Conservation (phyloP, 441 rosid genomes). For the Pelargonium myrrhifolium region DNA sequence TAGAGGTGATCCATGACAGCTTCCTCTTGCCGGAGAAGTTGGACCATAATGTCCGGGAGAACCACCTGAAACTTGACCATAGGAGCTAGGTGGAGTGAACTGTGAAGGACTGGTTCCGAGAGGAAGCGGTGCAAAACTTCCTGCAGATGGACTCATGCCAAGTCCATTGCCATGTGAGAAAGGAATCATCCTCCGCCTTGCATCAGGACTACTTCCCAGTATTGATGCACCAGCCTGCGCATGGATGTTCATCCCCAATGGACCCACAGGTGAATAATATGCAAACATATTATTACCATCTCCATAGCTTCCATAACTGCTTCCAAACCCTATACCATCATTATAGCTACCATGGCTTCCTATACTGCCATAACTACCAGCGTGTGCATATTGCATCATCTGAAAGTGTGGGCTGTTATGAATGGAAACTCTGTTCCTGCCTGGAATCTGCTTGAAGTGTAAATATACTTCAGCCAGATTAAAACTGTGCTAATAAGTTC, state of each 20-base stretch:
- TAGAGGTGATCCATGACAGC: conserved; percentile 87
- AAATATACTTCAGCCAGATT: conserved; percentile 15
- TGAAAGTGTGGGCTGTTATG: conserved; percentile 87
- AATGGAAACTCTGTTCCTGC: conserved; percentile 53
- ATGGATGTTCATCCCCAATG: conserved; percentile 74
- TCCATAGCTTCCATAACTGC: conserved; percentile 94
- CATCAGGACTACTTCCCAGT: conserved; percentile 93
- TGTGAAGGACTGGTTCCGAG: conserved; percentile 98
- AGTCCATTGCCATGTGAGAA: conserved; percentile 80
- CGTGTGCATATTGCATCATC: conserved; percentile 59
- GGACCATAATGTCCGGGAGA: conserved; percentile 99
- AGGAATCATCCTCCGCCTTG: conserved; percentile 66
- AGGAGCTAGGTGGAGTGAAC: conserved; percentile 82
- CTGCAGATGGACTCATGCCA: conserved; percentile 89
- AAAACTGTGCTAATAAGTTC: conserved; percentile 7
- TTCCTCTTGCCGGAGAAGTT: conserved; percentile 86
- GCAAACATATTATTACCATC: conserved; percentile 66
- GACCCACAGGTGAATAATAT: conserved; percentile 91
- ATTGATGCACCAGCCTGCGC: conserved; percentile 62
- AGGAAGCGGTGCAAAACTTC: conserved; percentile 82
- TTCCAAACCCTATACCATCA: conserved; percentile 72
- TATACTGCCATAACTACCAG: conserved; percentile 86
- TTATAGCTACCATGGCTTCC: conserved; percentile 97
- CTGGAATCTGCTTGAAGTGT: conserved; percentile 50
- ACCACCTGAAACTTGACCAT: conserved; percentile 56